Conservation (phyloP, 2,329 filamentous ascomycete genomes). For the Botrytis porri region DNA sequence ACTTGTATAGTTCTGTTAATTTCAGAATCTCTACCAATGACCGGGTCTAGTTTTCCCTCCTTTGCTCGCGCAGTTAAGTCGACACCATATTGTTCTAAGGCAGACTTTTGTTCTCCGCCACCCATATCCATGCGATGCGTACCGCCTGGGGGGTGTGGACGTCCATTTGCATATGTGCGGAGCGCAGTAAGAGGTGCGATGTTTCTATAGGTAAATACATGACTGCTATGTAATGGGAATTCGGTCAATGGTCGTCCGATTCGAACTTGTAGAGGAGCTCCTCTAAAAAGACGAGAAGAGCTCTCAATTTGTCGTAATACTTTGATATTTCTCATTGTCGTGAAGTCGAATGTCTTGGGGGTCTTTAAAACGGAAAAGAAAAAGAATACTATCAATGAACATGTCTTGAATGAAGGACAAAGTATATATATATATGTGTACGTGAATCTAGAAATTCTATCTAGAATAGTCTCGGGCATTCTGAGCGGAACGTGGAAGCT, state of each 20-base stretch:
- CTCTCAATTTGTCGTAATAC: constrained; percentile 31
- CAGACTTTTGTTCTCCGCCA: constrained; percentile 72
- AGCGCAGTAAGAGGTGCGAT: constrained; percentile 43
- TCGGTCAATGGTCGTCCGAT: constrained; percentile 19
- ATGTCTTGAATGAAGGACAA: background rate
- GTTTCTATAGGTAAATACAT: constrained; percentile 25
- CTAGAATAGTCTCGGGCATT: constrained; percentile 21
- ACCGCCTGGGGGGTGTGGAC: constrained; percentile 83
- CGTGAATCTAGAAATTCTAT: background rate
- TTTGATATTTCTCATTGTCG: constrained; percentile 27
- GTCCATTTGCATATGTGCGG: constrained; percentile 63
- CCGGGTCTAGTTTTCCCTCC: constrained; percentile 89
- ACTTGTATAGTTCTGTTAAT: constrained; percentile 95
- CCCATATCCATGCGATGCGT: constrained; percentile 92
- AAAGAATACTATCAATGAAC: background rate
- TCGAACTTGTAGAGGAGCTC: constrained; percentile 23
- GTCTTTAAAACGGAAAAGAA: background rate
- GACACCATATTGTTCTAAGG: constrained; percentile 85
- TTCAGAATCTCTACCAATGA: constrained; percentile 88
- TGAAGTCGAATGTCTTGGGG: background rate
- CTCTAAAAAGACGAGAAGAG: constrained; percentile 32
- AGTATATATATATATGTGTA: background rate
- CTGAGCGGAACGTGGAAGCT: background rate
- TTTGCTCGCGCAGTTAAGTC: constrained; percentile 83
- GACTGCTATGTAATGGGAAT: constrained; percentile 19